A percentile compares a stretch with the other conserved stretches of the same genome.
These are phyloP conservation scores for Russula compacta DNA, from an alignment of 768 basidiomycete genomes.

Conservation along the genomic window DNA sequence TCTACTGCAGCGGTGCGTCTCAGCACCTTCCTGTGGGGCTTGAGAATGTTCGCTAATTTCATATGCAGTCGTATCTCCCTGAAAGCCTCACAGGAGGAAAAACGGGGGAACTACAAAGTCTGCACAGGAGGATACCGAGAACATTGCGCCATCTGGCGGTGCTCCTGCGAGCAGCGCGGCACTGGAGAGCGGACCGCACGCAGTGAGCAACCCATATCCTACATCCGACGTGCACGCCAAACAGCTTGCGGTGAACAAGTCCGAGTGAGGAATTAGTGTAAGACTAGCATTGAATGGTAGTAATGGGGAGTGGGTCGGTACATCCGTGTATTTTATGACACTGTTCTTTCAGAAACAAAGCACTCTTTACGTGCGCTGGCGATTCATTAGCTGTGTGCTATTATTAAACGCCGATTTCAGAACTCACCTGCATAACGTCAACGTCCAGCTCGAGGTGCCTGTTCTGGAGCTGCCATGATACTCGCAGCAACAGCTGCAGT, in stretches of 20 bases:
- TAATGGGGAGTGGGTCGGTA: background rate
- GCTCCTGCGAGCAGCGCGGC: background rate
- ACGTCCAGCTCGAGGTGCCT: conserved; percentile 8
- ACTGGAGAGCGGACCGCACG: conserved; percentile 2
- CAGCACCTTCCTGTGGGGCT: background rate
- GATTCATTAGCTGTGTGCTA: background rate
- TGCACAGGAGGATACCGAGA: conserved; percentile 20
- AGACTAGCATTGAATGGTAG: background rate
- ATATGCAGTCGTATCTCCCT: conserved; percentile 16
- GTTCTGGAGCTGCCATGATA: conserved; percentile 13
- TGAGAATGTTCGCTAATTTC: background rate
- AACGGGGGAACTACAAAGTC: conserved; percentile 14
- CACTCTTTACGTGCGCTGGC: background rate
- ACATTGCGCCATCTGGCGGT: background rate
- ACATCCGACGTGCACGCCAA: background rate
- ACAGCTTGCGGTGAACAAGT: conserved; percentile 2
- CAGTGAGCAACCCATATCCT: conserved; percentile 1
- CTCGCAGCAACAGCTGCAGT: conserved; percentile 13
- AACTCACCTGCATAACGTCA: background rate
- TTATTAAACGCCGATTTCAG: background rate
- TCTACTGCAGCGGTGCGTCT: conserved; percentile 37
- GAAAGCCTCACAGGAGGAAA: conserved; percentile 15
- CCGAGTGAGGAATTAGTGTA: background rate
- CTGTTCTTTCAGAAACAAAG: background rate
- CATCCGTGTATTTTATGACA: background rate